Percentiles rank a stretch among this genome's conserved stretches.
phyloP scores from a whole-genome alignment of 78 protist species.

The Mantamonas sphyraenae region DNA sequence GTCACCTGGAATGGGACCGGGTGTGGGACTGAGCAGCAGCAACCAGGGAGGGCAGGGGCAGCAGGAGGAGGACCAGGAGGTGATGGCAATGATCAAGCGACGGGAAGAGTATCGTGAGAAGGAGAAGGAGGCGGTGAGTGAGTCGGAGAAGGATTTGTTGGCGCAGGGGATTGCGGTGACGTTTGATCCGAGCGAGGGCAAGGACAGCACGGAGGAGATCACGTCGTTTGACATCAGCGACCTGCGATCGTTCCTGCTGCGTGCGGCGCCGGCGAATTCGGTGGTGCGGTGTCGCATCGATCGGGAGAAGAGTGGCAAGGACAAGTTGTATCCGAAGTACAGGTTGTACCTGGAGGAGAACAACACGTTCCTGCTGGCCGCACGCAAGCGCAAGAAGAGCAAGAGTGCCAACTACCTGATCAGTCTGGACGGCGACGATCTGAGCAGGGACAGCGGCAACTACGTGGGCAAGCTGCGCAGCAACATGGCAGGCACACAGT shows the following conservation, averaged over 20 bases:
- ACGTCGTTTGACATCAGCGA: neutral
- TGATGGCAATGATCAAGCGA: too few relatives aligned
- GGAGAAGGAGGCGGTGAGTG: neutral
- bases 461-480: slow-evolving; percentile 20
- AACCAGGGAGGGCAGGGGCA: too few relatives aligned
- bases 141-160: neutral
- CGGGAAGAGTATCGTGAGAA: too few relatives aligned
- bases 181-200: neutral
- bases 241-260: neutral
- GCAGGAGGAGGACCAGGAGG: too few relatives aligned
- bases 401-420: slow-evolving; percentile 32
- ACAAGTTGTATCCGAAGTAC: slow-evolving; percentile 32
- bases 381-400: slow-evolving; percentile 38
- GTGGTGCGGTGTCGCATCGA: slow-evolving; percentile 22
- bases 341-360: slow-evolving; percentile 26
- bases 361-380: slow-evolving; percentile 33
- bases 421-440: slow-evolving; percentile 28
- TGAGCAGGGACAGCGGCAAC: slow-evolving; percentile 5
- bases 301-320: slow-evolving; percentile 11
- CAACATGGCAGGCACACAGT: slow-evolving; percentile 29
- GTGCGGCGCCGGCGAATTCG: neutral
- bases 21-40: too few relatives aligned
- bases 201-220: neutral
- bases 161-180: neutral
- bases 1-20: too few relatives aligned